Conservation (phyloP, 257 asterid genomes). For the Plantago major region DNA sequence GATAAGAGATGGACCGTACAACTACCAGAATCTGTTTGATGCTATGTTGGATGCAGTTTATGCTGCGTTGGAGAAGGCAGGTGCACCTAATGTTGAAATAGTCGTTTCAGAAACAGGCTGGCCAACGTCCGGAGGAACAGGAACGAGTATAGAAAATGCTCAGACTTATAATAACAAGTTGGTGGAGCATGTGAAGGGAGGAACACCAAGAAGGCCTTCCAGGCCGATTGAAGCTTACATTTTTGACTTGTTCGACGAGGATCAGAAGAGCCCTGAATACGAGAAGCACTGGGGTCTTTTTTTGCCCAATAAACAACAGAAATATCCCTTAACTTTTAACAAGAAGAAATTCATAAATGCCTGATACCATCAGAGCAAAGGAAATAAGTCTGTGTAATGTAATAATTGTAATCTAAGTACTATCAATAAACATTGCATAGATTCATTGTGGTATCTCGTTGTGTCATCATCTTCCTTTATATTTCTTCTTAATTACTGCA, state of each 20-base stretch:
- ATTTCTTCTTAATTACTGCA: no score
- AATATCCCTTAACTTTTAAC: background rate
- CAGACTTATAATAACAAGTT: constrained; percentile 32
- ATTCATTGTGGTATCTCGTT: no score
- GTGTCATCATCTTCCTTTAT: no score
- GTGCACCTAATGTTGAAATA: constrained; percentile 16
- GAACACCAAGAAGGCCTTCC: constrained; percentile 28
- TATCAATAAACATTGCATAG: no score
- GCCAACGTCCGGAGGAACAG: constrained; percentile 43
- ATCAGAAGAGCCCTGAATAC: constrained; percentile 25
- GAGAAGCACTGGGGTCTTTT: constrained; percentile 32
- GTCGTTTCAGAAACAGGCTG: constrained; percentile 61
- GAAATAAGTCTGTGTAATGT: no score
- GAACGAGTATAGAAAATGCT: constrained; percentile 32
- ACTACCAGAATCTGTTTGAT: constrained; percentile 39
- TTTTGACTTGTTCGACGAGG: constrained; percentile 31
- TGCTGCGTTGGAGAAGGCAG: constrained; percentile 40
- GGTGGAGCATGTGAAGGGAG: constrained; percentile 28
- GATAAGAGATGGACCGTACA: background rate
- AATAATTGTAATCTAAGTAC: no score
- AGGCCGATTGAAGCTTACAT: constrained; percentile 24
- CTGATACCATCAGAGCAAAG: no score
- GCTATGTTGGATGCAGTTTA: constrained; percentile 44
- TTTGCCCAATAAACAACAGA: constrained; percentile 12
- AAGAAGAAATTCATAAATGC: background rate